phyloP scores from a whole-genome alignment of 2,329 filamentous ascomycete genomes.

The Penicillium sp. region DNA sequence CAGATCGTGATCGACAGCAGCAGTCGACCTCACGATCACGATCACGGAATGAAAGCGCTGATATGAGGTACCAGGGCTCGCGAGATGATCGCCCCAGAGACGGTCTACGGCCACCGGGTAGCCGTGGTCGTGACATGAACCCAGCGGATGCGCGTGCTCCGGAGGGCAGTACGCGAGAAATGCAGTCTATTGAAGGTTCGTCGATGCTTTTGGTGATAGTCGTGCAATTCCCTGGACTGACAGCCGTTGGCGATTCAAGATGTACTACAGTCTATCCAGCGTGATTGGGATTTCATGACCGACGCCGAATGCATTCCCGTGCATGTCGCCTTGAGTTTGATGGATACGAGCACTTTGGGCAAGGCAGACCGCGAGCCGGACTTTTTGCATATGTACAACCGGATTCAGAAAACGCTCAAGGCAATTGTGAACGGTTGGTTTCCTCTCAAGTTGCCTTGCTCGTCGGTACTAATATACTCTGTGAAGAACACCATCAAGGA shows the following conservation, averaged over 20 bases:
- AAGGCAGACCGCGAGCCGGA: conserved; percentile 80
- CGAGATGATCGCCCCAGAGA: conserved; percentile 28
- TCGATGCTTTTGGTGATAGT: not conserved
- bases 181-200: conserved; percentile 37
- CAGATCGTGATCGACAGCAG: conserved; percentile 28
- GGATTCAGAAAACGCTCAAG: conserved; percentile 89
- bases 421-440: conserved; percentile 72
- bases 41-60: conserved; percentile 29
- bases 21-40: conserved; percentile 33
- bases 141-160: conserved; percentile 12
- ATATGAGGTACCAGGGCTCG: conserved; percentile 23
- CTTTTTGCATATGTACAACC: conserved; percentile 76
- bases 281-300: conserved; percentile 89
- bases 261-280: conserved; percentile 74
- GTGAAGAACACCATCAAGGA: conserved; percentile 83
- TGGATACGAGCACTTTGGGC: conserved; percentile 89
- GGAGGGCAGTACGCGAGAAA: conserved; percentile 18
- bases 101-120: conserved; percentile 18
- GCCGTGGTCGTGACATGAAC: conserved; percentile 20
- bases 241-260: conserved; percentile 33
- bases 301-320: conserved; percentile 84
- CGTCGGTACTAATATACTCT: not conserved
- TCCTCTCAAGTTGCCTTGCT: not conserved
- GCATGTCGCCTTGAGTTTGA: conserved; percentile 87
- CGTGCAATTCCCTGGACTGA: conserved; percentile 4